Evolutionary conservation across 208 protist species (phyloP).

Genomic region (Acanthamoeba sp.): DNA sequence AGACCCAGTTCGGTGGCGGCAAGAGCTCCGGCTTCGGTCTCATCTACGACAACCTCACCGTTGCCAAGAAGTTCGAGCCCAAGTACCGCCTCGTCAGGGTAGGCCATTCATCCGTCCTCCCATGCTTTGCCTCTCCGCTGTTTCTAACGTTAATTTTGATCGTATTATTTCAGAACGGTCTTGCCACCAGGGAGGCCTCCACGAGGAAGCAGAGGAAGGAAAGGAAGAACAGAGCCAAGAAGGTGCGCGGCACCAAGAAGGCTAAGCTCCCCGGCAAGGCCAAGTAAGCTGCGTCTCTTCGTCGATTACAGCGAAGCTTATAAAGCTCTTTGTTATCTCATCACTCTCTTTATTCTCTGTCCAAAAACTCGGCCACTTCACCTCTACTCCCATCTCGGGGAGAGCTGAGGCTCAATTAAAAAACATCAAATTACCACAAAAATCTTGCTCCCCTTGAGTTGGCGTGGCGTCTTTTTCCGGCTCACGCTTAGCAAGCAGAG

Average conservation of each 20-base stretch:
- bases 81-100: conserved; percentile 98
- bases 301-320: conserved; percentile 5
- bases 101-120: conserved; percentile 3
- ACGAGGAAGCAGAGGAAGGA: conserved; percentile 99
- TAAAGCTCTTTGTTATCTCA: conserved; percentile 11
- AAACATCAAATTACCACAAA: background rate
- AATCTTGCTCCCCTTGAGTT: no score
- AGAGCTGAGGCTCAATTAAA: background rate
- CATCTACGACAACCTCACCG: conserved; percentile 98
- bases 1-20: conserved; percentile 99
- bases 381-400: background rate
- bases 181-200: conserved; percentile 91
- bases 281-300: conserved; percentile 48
- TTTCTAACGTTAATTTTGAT: background rate
- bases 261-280: conserved; percentile 87
- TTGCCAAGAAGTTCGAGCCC: conserved; percentile 97
- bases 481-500: no score
- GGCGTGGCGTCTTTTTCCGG: no score
- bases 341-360: background rate
- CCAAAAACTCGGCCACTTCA: background rate
- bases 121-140: background rate
- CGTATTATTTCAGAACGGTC: conserved; percentile 84
- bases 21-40: conserved; percentile 99
- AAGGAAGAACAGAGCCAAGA: conserved; percentile 99
- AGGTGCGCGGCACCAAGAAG: conserved; percentile 98